Base-by-base conservation (phyloP, 495 filamentous ascomycete species). In the Cercophora newfieldiana region DNA sequence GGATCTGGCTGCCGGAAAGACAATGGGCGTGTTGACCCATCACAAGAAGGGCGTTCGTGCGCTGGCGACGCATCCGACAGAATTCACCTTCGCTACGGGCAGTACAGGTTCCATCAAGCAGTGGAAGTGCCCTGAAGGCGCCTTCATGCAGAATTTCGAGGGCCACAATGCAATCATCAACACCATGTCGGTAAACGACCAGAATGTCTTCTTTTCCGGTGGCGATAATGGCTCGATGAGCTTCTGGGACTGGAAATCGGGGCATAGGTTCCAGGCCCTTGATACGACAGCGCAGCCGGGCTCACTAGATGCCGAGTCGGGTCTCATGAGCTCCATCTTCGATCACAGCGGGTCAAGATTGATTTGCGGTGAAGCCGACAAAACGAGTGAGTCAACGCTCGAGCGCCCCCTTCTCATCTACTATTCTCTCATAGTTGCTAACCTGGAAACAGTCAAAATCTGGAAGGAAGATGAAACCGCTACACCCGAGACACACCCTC, bases 171-270 rank as follows among this genome's bases (percentile, higher is more conserved):
- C 92, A 53, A 92, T 99, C 76, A 95, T 98, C 81, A 99, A 99
- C 75, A 92, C 92, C 0, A 77, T 99, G n/a, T 81, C 89, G 33
- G 91, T 92, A 33, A 99, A 99, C 75, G 91, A 97, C 66, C 92
- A 97, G 72, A 93, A 97, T 70, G 91, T 98, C 10, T 78, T 98
- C 28, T 97, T 98, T 78, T 96, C 93, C 12, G 96, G 96, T 12
- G 94, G 90, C 55, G 96, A 99, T 68, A 96, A 98, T 71, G 96
- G 96, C 49, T 94, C 91, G 61, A 95, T 98, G 85, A 90, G 87
- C 69, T 98, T 99, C 83, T 99, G 93, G 91, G 96, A 99, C 77
- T 99, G 96, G 96, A 98, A 98, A 82, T 92, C 93, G 2, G 96
- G 96, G 0, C 86, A 98, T 71, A 83, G 90, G 22, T 98, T 92